A percentile compares a stretch with the other conserved stretches of the same genome.
Evolutionary conservation across 495 filamentous ascomycete genomes (phyloP).

Genomic region (Aspergillus homomorphus): DNA sequence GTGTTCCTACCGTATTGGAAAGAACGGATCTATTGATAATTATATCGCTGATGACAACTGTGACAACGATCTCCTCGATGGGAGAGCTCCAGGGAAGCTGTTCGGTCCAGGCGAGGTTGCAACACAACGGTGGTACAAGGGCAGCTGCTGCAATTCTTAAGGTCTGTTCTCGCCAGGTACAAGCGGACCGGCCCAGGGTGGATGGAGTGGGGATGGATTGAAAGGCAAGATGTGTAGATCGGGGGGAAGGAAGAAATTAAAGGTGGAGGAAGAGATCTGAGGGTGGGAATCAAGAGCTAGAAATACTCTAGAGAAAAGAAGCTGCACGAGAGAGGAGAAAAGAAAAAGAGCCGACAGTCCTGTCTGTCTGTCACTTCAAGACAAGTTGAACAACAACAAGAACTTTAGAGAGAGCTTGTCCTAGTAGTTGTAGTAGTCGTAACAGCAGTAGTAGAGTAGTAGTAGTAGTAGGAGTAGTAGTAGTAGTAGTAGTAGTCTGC

Average conservation of each 20-base stretch:
- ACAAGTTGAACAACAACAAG: background rate
- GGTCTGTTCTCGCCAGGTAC: slow-evolving; percentile 2
- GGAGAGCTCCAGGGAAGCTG: slow-evolving; percentile 5
- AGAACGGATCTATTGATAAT: slow-evolving; percentile 8
- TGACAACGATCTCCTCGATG: background rate
- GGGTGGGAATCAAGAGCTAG: background rate
- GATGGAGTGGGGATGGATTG: background rate
- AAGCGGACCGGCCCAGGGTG: background rate
- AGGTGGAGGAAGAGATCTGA: background rate
- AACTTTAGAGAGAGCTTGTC: background rate
- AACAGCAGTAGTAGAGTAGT: slow-evolving; percentile 1
- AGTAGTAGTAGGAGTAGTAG: background rate
- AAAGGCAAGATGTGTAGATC: background rate
- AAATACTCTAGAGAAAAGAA: background rate
- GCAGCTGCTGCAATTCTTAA: slow-evolving; percentile 6
- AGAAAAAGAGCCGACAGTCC: slow-evolving; percentile 5
- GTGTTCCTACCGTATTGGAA: background rate
- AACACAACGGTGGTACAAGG: slow-evolving; percentile 12
- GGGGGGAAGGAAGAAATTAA: background rate
- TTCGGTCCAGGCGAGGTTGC: slow-evolving; percentile 3
- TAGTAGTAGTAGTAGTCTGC: background rate
- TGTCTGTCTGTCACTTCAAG: background rate
- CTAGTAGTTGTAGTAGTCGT: background rate
- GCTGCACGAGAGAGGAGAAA: slow-evolving; percentile 2
- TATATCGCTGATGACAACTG: slow-evolving; percentile 3